phyloP scores from a whole-genome alignment of 108 stramenopile genomes.

The Cyclotella choctawhatcheeana region DNA sequence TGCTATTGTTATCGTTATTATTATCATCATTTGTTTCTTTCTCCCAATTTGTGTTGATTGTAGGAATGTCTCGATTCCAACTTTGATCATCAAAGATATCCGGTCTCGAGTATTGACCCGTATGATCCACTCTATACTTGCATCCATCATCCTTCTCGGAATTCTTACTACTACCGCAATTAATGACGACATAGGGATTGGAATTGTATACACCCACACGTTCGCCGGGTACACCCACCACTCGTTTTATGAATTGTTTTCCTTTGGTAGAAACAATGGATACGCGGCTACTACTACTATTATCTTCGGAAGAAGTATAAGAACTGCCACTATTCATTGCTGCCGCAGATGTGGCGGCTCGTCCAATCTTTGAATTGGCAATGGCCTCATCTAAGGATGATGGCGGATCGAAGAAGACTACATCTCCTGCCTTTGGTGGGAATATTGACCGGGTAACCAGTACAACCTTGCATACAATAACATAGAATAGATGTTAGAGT shows the following conservation, averaged over 20 bases:
- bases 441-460: constrained; percentile 57
- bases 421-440: constrained; percentile 54
- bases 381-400: constrained; percentile 49
- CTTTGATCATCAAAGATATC: constrained; percentile 55
- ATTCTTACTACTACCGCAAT: constrained; percentile 4
- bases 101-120: constrained; percentile 54
- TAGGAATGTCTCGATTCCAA: constrained; percentile 60
- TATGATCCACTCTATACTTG: constrained; percentile 48
- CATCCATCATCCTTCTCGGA: too few species aligned
- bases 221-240: constrained; percentile 62
- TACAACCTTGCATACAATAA: too few species aligned
- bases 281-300: constrained; percentile 14
- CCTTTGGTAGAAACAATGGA: constrained; percentile 54
- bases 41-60: constrained; percentile 24
- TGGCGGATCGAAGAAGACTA: constrained; percentile 70
- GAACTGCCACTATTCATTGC: not conserved
- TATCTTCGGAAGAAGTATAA: too few species aligned
- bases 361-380: constrained; percentile 46
- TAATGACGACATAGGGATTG: constrained; percentile 51
- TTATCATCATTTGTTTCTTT: not conserved
- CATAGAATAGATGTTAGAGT: too few species aligned
- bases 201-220: constrained; percentile 54
- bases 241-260: constrained; percentile 67
- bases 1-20: too few species aligned
- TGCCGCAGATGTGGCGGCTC: constrained; percentile 27